Base-by-base conservation (phyloP, 2,329 filamentous ascomycete genomes). In the Coniochaeta sp. region DNA sequence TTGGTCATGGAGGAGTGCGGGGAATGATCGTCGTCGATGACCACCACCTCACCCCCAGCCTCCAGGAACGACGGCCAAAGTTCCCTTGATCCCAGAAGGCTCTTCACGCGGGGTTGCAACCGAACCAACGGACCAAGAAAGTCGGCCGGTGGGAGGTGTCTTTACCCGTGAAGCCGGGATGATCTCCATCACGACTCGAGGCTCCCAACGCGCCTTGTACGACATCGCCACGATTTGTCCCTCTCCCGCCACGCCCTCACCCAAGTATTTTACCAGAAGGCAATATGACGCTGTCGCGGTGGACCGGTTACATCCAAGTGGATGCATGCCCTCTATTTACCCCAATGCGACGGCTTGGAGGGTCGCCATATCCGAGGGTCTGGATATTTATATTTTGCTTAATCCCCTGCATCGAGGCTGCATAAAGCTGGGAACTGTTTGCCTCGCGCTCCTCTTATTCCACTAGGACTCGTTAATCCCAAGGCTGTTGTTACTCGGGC, bases 151-250 rank as follows among this genome's bases (percentile, higher is more conserved):
- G 38, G 38, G 38, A 42, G 10, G 38, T 42, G 38, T 22, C 38
- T 42, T 42, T 42, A 42, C n/a, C 38, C 38, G 38, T 42, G 38
- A 42, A 42, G 38, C 38, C 38, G 38, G 38, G 38, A 42, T 26
- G 38, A 42, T 42, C 20, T 42, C 38, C 20, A 9, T 20, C 12
- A 9, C 16, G 18, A 20, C 4, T 22, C 6, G 16, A 5, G 33
- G 12, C n/a, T 14, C 20, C 10, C 26, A 3, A 12, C 38, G 14
- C 38, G 18, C 12, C 38, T 42, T 7, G 18, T 26, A 42, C 38
- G 38, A 42, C 38, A 9, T 26, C 20, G 38, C 20, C 5, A 24
- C 13, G 38, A 26, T 42, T 18, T 2, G 1, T 3, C 13, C 18
- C 5, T 26, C 38, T 9, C 38, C 20, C 26, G 38, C 5, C 18